A percentile compares a stretch with the other conserved stretches of the same genome.
phyloP scores from a whole-genome alignment of 768 basidiomycete genomes.

The Termitomyces sp. region DNA sequence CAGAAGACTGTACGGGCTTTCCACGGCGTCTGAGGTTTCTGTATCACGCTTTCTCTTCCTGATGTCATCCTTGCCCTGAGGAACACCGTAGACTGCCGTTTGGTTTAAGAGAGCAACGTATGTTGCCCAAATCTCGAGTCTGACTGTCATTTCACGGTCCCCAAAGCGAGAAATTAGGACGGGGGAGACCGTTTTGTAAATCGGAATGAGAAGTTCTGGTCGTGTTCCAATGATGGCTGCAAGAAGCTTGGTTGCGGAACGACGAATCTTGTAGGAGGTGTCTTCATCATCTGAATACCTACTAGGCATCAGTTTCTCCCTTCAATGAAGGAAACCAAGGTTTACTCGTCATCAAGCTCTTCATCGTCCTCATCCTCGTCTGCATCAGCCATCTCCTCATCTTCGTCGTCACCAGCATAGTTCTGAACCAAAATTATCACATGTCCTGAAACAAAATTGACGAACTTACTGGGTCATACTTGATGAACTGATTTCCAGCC shows the following conservation, averaged over 20 bases:
- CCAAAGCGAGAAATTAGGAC: slow-evolving; percentile 87
- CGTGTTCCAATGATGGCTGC: slow-evolving; percentile 83
- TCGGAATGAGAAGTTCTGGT: slow-evolving; percentile 72
- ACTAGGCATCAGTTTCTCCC: slow-evolving; percentile 6
- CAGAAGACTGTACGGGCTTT: slow-evolving; percentile 67
- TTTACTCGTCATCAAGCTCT: slow-evolving; percentile 75
- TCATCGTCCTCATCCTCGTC: slow-evolving; percentile 78
- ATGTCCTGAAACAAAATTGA: neutral
- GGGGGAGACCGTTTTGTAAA: slow-evolving; percentile 85
- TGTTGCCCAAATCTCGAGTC: slow-evolving; percentile 87
- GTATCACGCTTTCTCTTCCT: slow-evolving; percentile 76
- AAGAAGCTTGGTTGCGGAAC: slow-evolving; percentile 88
- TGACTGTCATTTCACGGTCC: slow-evolving; percentile 93
- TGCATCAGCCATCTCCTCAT: slow-evolving; percentile 66
- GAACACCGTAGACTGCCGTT: slow-evolving; percentile 69
- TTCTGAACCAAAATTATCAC: slow-evolving; percentile 27
- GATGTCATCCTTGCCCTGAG: slow-evolving; percentile 45
- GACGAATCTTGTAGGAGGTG: slow-evolving; percentile 94
- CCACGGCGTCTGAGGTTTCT: slow-evolving; percentile 69
- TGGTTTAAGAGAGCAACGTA: slow-evolving; percentile 80
- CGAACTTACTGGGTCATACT: slow-evolving; percentile 77
- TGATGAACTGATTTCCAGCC: slow-evolving; percentile 72
- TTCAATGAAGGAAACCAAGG: slow-evolving; percentile 6
- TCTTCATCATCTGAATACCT: slow-evolving; percentile 99
- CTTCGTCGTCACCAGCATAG: slow-evolving; percentile 46